Evolutionary conservation across 106 monocot genomes (phyloP).

Genomic region (Allium sativum): DNA sequence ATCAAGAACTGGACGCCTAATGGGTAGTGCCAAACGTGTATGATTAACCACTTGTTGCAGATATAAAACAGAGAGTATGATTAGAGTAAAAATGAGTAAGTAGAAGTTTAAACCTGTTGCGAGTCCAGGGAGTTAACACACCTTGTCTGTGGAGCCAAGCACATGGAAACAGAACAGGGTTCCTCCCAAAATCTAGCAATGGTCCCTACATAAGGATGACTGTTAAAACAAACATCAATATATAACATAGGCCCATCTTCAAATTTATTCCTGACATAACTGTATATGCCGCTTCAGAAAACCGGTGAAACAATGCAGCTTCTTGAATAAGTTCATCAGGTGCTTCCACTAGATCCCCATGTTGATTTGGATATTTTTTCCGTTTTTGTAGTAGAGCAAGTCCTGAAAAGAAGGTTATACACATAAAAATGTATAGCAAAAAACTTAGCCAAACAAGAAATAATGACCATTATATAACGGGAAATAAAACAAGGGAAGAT

Average conservation of each 20-base stretch:
- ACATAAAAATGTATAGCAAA: no score
- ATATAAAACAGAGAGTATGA: background rate
- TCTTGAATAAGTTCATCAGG: slow-evolving; percentile 49
- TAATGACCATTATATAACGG: no score
- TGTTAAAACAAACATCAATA: background rate
- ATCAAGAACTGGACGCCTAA: slow-evolving; percentile 81
- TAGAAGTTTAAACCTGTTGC: slow-evolving; percentile 35
- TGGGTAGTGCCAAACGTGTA: background rate
- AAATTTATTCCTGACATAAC: slow-evolving; percentile 21
- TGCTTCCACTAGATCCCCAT: slow-evolving; percentile 41
- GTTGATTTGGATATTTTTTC: slow-evolving; percentile 22
- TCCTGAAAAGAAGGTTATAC: slow-evolving; percentile 27
- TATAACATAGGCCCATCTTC: background rate
- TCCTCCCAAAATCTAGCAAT: slow-evolving; percentile 94
- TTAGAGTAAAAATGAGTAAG: background rate
- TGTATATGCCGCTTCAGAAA: slow-evolving; percentile 98
- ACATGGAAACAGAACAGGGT: slow-evolving; percentile 84
- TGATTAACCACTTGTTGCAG: background rate
- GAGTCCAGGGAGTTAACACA: slow-evolving; percentile 84
- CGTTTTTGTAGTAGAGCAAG: slow-evolving; percentile 78
- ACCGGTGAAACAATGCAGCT: slow-evolving; percentile 62
- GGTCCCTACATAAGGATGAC: slow-evolving; percentile 50
- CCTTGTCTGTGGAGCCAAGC: slow-evolving; percentile 92
- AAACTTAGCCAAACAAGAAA: no score
- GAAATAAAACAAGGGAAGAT: no score